Evolutionary conservation across 345 rosid species (phyloP).

Genomic region (Chamaenerion angustifolium): DNA sequence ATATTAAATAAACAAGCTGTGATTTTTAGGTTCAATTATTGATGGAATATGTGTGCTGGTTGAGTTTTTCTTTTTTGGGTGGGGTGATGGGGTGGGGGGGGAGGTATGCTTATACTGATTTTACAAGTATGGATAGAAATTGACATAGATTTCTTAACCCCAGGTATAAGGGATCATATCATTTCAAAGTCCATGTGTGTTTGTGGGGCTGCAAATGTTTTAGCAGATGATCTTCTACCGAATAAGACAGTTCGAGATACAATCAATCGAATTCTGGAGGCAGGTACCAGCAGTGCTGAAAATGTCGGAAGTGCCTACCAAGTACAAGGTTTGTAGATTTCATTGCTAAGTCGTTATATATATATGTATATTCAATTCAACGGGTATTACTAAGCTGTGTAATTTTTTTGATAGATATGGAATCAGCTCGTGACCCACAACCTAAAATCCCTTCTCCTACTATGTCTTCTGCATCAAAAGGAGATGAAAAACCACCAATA

Average conservation of each 20-base stretch:
- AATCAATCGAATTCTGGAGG: slow-evolving; percentile 80
- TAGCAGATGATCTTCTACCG: slow-evolving; percentile 95
- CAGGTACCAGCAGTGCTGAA: slow-evolving; percentile 79
- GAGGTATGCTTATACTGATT: too few species aligned
- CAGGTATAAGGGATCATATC: slow-evolving; percentile 84
- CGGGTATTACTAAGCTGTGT: slow-evolving; percentile 5
- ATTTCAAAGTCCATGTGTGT: slow-evolving; percentile 67
- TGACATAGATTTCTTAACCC: slow-evolving; percentile 5
- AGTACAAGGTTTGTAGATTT: slow-evolving; percentile 56
- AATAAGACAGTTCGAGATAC: slow-evolving; percentile 95
- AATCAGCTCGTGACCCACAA: slow-evolving; percentile 59
- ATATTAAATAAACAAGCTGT: too few species aligned
- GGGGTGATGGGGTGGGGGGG: too few species aligned
- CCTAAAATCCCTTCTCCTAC: slow-evolving; percentile 69
- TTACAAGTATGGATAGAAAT: slow-evolving; percentile 2
- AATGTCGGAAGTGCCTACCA: slow-evolving; percentile 69
- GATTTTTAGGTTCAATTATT: too few species aligned
- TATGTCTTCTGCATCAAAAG: slow-evolving; percentile 61
- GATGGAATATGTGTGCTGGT: too few species aligned
- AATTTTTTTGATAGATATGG: slow-evolving; percentile 39
- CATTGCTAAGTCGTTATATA: background rate
- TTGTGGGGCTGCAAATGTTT: slow-evolving; percentile 71
- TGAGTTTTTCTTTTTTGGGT: too few species aligned
- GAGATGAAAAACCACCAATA: slow-evolving; percentile 31
- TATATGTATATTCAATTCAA: background rate